Evolutionary conservation across 2,329 filamentous ascomycete species (phyloP).

Genomic region (Pseudocercospora fuligena): DNA sequence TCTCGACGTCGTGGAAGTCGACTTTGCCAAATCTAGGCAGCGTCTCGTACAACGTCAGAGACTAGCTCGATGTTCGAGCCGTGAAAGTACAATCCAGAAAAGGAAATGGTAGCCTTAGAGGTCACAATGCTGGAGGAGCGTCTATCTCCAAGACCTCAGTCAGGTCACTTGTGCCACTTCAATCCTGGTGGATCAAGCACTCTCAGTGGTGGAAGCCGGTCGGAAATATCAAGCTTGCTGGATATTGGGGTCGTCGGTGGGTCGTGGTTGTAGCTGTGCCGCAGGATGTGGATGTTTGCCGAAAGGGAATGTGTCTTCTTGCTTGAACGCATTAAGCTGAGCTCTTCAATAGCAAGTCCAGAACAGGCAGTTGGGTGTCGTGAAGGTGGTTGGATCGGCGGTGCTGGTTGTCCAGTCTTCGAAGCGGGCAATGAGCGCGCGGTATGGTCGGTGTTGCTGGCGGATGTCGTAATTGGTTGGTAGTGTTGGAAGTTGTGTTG

Average conservation of each 20-base stretch:
- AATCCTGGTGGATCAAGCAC: constrained; percentile 1
- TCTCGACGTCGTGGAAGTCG: background rate
- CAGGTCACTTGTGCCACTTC: background rate
- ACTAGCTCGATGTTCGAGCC: background rate
- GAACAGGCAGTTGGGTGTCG: background rate
- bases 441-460: background rate
- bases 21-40: background rate
- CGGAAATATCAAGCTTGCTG: constrained; percentile 46
- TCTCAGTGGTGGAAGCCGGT: constrained; percentile 34
- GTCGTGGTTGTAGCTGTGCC: constrained; percentile 42
- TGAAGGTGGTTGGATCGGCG: background rate
- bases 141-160: background rate
- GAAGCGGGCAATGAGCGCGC: background rate
- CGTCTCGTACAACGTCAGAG: background rate
- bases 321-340: background rate
- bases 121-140: background rate
- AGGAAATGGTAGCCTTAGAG: background rate
- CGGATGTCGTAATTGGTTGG: background rate
- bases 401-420: background rate
- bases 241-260: constrained; percentile 44
- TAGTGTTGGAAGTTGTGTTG: background rate
- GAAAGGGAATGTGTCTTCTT: background rate
- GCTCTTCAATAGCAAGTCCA: constrained; percentile 2
- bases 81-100: background rate
- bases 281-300: constrained; percentile 10